Evolutionary conservation across 2,329 filamentous ascomycete species (phyloP), one percentile per base, ranked within the genome.

Genomic region (Penicillium sp.): DNA sequence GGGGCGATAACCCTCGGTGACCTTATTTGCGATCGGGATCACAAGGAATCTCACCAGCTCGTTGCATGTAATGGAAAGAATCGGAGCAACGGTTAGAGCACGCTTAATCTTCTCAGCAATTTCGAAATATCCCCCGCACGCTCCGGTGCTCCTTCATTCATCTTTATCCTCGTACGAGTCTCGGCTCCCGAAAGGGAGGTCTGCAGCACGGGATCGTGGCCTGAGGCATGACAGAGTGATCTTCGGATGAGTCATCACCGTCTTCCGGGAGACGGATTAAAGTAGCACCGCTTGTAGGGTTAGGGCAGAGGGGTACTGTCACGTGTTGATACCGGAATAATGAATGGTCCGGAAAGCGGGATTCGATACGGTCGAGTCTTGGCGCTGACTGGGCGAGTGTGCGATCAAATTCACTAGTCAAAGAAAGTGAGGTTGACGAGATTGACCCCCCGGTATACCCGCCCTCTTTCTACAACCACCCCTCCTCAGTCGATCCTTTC

Each of bases 401-500:
- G 69, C 69, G 70, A 71, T 70, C 63, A 70, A 72, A 72, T 71
- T 72, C 69, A 69, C 57, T 58, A 62, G 60, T 62, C 55, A 62
- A 66, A 63, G 57, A 60, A 61, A 62, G 59, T 62, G 50, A 56
- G 52, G 55, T 60, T 62, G 57, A 63, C 62, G 58, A 67, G 62
- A 63, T 64, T 63, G 62, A 67, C 61, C 55, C 63, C 64, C 64
- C 59, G 61, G 47, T 53, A 62, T 54, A 60, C 54, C 60, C 60
- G 59, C 60, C 59, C 54, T 51, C 47, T 55, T 54, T 47, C 50
- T 22, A 22, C 54, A 53, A 38, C 35, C 35, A 38, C 57, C 57
- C 55, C 47, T 59, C 55, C 61, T 54, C 56, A 62, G 61, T 57
- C 55, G 59, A 58, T 58, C 51, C 52, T 42, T 55, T 51, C 38